Base-by-base conservation (phyloP, 495 filamentous ascomycete genomes). In the Talaromyces trachyspermus region DNA sequence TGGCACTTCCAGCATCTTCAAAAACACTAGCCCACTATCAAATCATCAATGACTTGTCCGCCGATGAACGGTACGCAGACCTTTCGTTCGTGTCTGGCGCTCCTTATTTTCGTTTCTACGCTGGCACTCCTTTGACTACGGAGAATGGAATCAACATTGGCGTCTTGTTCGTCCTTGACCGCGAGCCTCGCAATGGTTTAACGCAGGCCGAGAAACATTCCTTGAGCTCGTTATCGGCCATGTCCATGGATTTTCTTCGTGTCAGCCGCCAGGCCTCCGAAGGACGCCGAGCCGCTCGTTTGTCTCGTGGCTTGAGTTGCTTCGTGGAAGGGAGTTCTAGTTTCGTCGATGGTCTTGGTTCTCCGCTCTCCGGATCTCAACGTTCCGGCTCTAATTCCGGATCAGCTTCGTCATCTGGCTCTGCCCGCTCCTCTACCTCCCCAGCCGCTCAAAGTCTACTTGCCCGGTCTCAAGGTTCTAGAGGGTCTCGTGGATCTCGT, bases 121-220 rank as follows among this genome's bases (percentile, higher is more conserved):
- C 72, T 6, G 73, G 73, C 39, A 74, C 71, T 0, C 66, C 69
- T 2, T 71, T 91, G 20, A 75, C 81, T 4, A 86, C 82, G 0
- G 78, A 76, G 4, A 74, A 71, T 9, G 82, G 79, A 8, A 77
- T 86, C 54, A 80, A 83, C 20, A 82, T 90, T 52, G 86, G 86
- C 19, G 82, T 77, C 14, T 70, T 87, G 38, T 86, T 81, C 45
- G 68, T 88, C 10, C 55, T 86, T 4, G 84, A 88, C 55, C 61
- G 48, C 6, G 58, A 61, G 5, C 65, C 66, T 1, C 71, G 68
- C 3, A 50, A 68, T 35, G 57, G 56, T 2, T 46, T 77, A 33
- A 57, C 49, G 0, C 18, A 55, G 1, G 46, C 52, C 23, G 68
- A 77, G 39, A 66, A 63, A 48, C 64, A 66, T 19, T 66, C 62